Evolutionary conservation across 176 grass and related monocot species (phyloP).

Genomic region (Eragrostis curvula): DNA sequence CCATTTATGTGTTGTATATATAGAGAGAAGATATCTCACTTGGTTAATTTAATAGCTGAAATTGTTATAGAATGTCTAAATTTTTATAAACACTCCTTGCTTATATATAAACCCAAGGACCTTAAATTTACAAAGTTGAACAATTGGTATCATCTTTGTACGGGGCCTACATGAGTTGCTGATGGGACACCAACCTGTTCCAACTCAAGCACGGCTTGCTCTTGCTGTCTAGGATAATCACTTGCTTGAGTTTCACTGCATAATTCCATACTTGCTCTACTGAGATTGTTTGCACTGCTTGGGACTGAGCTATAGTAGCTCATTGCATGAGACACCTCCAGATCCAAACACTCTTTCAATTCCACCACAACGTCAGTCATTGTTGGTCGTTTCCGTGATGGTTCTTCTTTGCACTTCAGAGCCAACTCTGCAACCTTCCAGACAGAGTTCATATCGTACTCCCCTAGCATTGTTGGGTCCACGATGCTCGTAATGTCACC

Average conservation of each 20-base stretch:
- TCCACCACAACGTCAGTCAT: slow-evolving; percentile 45
- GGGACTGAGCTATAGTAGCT: slow-evolving; percentile 16
- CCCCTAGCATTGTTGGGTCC: slow-evolving; percentile 27
- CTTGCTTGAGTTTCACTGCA: background rate
- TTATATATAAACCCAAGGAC: too few species aligned
- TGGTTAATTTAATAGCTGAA: too few species aligned
- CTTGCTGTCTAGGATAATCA: background rate
- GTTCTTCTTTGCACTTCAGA: slow-evolving; percentile 45
- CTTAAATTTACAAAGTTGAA: too few species aligned
- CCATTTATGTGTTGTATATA: too few species aligned
- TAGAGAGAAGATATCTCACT: too few species aligned
- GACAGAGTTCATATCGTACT: slow-evolving; percentile 42
- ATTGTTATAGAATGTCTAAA: too few species aligned
- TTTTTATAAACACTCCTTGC: too few species aligned
- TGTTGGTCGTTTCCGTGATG: slow-evolving; percentile 33
- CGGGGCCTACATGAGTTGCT: background rate
- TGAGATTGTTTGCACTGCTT: slow-evolving; percentile 22
- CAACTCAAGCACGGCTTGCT: background rate
- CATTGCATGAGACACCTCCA: slow-evolving; percentile 27
- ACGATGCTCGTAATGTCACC: slow-evolving; percentile 35
- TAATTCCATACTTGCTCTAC: background rate
- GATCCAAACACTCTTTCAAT: slow-evolving; percentile 40
- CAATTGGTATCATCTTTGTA: slow-evolving; percentile 7
- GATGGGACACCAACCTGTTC: background rate
- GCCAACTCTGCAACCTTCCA: slow-evolving; percentile 52